Evolutionary conservation across 179 eudicot species (phyloP).

Genomic region (Nepenthes alata): DNA sequence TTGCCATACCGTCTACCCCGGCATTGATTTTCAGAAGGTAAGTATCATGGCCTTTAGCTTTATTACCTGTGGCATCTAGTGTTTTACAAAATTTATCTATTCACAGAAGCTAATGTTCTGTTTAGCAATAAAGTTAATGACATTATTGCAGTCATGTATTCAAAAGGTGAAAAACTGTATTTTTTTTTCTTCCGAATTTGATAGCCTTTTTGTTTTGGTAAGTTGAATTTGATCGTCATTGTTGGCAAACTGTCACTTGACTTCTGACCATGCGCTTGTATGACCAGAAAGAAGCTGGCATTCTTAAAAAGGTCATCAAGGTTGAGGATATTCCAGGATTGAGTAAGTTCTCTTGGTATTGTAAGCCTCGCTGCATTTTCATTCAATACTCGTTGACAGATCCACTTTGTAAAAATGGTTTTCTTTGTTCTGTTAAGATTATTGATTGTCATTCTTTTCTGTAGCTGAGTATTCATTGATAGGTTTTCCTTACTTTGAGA

Average conservation of each 20-base stretch:
- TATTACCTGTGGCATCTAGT: slow-evolving; percentile 1
- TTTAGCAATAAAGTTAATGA: not conserved
- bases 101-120: too few species aligned
- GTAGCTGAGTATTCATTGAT: too few species aligned
- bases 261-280: slow-evolving; percentile 13
- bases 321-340: slow-evolving; percentile 87
- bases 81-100: not conserved
- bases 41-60: slow-evolving; percentile 1
- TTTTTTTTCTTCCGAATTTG: not conserved
- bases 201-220: too few species aligned
- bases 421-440: too few species aligned
- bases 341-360: slow-evolving; percentile 40
- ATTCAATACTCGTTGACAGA: too few species aligned
- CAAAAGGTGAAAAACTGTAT: not conserved
- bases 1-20: slow-evolving; percentile 70
- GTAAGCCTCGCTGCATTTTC: too few species aligned
- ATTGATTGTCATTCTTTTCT: too few species aligned
- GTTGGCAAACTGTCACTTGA: not conserved
- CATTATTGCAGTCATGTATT: not conserved
- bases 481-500: too few species aligned
- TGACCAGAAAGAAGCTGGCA: slow-evolving; percentile 74
- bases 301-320: slow-evolving; percentile 55
- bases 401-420: too few species aligned
- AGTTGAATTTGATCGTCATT: too few species aligned
- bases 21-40: slow-evolving; percentile 85